A percentile compares a stretch with the other conserved stretches of the same genome.
Evolutionary conservation across 169 alveolate species (phyloP).

Genomic region (Pseudocohnilembus persalinus): DNA sequence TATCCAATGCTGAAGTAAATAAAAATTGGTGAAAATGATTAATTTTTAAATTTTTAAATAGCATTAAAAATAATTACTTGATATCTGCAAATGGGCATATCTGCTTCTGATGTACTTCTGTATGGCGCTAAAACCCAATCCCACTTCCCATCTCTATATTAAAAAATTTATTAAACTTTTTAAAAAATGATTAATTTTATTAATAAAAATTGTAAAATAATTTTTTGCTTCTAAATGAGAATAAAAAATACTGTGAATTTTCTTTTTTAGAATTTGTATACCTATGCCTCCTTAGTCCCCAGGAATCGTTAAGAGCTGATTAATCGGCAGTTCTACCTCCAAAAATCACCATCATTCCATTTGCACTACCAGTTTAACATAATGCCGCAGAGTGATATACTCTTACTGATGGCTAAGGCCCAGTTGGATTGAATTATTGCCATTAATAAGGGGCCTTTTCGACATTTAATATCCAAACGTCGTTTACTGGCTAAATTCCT

Average conservation of each 20-base stretch:
- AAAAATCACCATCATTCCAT: conserved; percentile 99
- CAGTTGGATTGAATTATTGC: conserved; percentile 85
- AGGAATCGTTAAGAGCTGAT: conserved; percentile 95
- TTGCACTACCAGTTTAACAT: conserved; percentile 97
- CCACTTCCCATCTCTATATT: conserved; percentile 96
- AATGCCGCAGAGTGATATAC: conserved; percentile 96
- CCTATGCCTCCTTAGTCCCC: conserved; percentile 99
- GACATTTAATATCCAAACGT: conserved; percentile 97
- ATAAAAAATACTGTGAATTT: too few species aligned
- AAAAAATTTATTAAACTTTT: too few species aligned
- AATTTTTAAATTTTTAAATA: too few species aligned
- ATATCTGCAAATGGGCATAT: conserved; percentile 91
- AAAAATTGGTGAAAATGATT: too few species aligned
- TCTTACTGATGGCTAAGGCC: conserved; percentile 91
- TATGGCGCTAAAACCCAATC: conserved; percentile 99
- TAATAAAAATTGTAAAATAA: too few species aligned
- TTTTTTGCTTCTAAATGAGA: too few species aligned
- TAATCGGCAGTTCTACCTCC: conserved; percentile 97
- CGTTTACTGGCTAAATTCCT: conserved; percentile 94
- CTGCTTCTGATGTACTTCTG: conserved; percentile 66
- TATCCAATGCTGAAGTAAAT: conserved; percentile 42
- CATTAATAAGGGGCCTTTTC: conserved; percentile 97
- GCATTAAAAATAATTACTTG: conserved; percentile 75
- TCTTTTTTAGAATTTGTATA: not conserved
- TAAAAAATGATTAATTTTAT: too few species aligned